Base-by-base conservation (phyloP, 208 protist species). In the Lotmaria passim region DNA sequence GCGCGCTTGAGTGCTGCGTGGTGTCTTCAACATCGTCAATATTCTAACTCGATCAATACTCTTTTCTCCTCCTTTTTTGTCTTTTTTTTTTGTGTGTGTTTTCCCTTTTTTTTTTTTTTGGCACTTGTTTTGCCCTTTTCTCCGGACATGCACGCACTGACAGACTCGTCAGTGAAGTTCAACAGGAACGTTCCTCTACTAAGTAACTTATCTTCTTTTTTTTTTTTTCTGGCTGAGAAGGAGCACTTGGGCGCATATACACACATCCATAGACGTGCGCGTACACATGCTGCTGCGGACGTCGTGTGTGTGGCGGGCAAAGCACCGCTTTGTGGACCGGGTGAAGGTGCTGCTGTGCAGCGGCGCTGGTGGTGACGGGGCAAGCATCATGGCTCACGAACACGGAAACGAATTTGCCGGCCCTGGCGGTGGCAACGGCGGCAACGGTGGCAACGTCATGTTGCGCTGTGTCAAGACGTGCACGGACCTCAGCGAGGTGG, bases 391-490 rank as follows among this genome's bases (percentile, higher is more conserved):
- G 89, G 69, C 85, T 6, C 93, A 97, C 68, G 85, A 90, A 55
- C 86, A 94, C 66, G 82, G 86, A 21, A 94, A 97, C 62, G 90
- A 97, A 67, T 90, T 97, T 60, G 93, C 90, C 11, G 93, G 93
- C 17, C 93, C 93, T n/a, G 93, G 90, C 33, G 93, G 93, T 41
- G 93, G 93, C 30, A 97, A 97, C 60, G 93, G 93, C 31, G 93
- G 93, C 24, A 93, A 90, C 59, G 93, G 93, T n/a, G 93, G 93
- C 1, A 87, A 83, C 44, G 80, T 97, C 17, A 85, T 94, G 73
- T 60, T 95, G 43, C 85, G 81, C 17, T 94, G 90, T 55, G 78
- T 61, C 52, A 79, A 69, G 39, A 15, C 39, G 14, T 21, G 63
- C 41, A 64, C 64, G 4, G 93, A 97, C 63, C 86, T 97, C 31